Percentiles rank a stretch among this genome's conserved stretches.
Conservation (phyloP, 148 eudicot genomes). For the Fallopia convolvulus region DNA sequence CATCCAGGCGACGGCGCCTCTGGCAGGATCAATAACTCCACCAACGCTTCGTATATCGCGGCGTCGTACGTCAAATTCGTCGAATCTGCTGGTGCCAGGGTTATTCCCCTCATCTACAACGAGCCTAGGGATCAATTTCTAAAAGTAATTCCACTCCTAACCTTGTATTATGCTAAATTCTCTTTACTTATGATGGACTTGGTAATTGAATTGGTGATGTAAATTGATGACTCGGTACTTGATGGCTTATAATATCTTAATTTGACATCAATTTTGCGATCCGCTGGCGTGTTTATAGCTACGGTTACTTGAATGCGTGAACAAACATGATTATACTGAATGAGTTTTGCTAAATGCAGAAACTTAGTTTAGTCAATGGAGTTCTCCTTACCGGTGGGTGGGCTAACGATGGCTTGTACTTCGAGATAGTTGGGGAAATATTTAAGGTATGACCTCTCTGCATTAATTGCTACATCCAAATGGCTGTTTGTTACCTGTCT, state of each 20-base stretch:
- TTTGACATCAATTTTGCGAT: background rate
- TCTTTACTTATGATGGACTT: background rate
- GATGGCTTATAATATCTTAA: background rate
- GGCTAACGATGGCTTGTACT: conserved; percentile 78
- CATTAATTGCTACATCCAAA: background rate
- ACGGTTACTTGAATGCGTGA: background rate
- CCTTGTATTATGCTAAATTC: background rate
- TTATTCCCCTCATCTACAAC: conserved; percentile 77
- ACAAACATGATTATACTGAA: conserved; percentile 1
- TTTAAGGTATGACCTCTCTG: conserved; percentile 50
- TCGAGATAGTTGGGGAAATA: conserved; percentile 50
- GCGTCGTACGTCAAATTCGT: conserved; percentile 90
- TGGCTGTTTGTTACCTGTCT: background rate
- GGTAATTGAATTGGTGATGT: background rate
- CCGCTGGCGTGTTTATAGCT: background rate
- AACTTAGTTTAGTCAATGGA: conserved; percentile 80
- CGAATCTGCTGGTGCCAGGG: conserved; percentile 91
- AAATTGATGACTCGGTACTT: background rate
- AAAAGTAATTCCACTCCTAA: conserved; percentile 24
- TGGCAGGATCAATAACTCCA: conserved; percentile 58
- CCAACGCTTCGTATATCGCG: conserved; percentile 65
- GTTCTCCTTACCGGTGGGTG: conserved; percentile 95
- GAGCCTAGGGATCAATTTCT: conserved; percentile 54
- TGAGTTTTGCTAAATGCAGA: conserved; percentile 38
- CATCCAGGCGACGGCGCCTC: conserved; percentile 99